phyloP scores from a whole-genome alignment of 108 stramenopile genomes.

The Licmophora abbreviata region DNA sequence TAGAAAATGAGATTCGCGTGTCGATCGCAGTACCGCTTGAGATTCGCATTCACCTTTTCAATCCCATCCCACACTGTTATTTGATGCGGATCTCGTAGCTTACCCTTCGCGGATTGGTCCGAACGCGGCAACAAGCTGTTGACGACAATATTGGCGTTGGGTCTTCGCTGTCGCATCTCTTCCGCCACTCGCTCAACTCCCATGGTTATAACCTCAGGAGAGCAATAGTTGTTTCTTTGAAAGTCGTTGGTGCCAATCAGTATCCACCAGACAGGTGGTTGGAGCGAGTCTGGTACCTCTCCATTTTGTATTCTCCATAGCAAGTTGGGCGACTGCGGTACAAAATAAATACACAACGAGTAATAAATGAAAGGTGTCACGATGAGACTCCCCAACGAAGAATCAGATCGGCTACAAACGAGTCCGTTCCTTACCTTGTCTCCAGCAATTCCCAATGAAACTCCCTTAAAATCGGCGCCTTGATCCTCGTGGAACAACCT shows the following conservation, averaged over 20 bases:
- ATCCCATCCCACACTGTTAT: slow-evolving; percentile 4
- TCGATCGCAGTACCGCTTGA: slow-evolving; percentile 19
- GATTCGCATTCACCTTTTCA: slow-evolving; percentile 12
- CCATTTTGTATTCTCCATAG: slow-evolving; percentile 50
- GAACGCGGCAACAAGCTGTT: slow-evolving; percentile 42
- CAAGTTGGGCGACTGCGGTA: too few species aligned
- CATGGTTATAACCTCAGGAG: slow-evolving; percentile 34
- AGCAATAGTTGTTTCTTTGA: slow-evolving; percentile 23
- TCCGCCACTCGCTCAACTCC: too few species aligned
- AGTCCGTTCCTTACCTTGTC: too few species aligned
- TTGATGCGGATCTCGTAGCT: not conserved
- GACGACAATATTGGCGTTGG: slow-evolving; percentile 34
- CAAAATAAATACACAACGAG: too few species aligned
- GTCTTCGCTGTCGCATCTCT: slow-evolving; percentile 26
- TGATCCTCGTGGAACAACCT: too few species aligned
- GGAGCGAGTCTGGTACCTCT: slow-evolving; percentile 35
- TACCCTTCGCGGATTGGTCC: too few species aligned
- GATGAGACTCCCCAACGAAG: too few species aligned
- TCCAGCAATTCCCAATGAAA: too few species aligned
- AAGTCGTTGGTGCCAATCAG: slow-evolving; percentile 62
- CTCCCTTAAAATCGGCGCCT: too few species aligned
- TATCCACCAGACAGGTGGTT: slow-evolving; percentile 61
- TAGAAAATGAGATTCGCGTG: slow-evolving; percentile 16
- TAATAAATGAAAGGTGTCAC: too few species aligned
- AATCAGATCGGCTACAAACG: too few species aligned